Evolutionary conservation across 2,329 filamentous ascomycete species (phyloP).

Genomic region (Aspergillus fumigatus): DNA sequence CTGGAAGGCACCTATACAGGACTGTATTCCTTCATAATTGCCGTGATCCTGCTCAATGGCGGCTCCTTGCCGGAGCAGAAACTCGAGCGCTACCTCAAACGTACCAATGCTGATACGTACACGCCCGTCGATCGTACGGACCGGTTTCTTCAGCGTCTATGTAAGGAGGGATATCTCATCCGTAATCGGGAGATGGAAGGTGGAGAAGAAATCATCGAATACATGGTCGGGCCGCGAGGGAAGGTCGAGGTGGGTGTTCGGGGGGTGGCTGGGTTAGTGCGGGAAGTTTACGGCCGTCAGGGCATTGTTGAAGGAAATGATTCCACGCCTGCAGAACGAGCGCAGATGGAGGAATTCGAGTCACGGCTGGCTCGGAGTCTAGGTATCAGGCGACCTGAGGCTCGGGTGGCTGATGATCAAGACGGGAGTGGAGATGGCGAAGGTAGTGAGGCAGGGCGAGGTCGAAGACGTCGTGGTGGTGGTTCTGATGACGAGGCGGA

Average conservation of each 20-base stretch:
- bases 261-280: conserved; percentile 67
- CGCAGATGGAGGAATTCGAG: conserved; percentile 53
- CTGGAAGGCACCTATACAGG: conserved; percentile 76
- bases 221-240: conserved; percentile 77
- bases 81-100: conserved; percentile 67
- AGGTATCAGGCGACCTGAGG: conserved; percentile 41
- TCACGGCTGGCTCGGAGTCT: conserved; percentile 60
- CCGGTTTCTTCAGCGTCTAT: conserved; percentile 66
- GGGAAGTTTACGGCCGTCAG: conserved; percentile 48
- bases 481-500: conserved; percentile 4
- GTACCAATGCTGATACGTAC: conserved; percentile 70
- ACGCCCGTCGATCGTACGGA: conserved; percentile 74
- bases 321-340: conserved; percentile 12
- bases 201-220: conserved; percentile 74
- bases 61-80: conserved; percentile 76
- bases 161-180: conserved; percentile 78
- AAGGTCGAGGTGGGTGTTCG: conserved; percentile 78
- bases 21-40: conserved; percentile 74
- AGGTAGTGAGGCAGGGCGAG: conserved; percentile 1
- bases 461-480: conserved; percentile 1
- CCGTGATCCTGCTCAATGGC: conserved; percentile 67
- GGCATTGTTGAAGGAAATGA: conserved; percentile 16
- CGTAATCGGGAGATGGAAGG: conserved; percentile 64
- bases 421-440: conserved; percentile 1
- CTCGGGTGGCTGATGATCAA: conserved; percentile 3